These are phyloP conservation scores for Edaphochlamys debaryana DNA, from an alignment of 139 green algal species.

Conservation along the genomic window DNA sequence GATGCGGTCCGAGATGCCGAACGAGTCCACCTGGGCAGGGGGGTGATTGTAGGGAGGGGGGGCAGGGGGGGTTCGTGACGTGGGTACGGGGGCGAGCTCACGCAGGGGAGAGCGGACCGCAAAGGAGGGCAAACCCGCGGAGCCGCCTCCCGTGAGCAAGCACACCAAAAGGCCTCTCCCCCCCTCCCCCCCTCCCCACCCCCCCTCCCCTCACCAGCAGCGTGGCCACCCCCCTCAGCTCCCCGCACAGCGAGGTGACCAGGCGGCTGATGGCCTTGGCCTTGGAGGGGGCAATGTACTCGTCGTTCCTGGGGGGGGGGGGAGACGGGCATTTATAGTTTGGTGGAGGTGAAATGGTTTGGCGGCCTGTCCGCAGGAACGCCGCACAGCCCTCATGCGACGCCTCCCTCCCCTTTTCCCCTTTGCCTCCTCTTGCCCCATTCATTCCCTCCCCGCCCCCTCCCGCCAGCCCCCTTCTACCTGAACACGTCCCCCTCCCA, in stretches of 20 bases:
- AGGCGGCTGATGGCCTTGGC: slow-evolving; percentile 86
- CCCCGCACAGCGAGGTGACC: slow-evolving; percentile 72
- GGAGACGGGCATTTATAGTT: too few relatives aligned
- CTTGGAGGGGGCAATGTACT: slow-evolving; percentile 88
- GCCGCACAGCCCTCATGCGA: too few relatives aligned
- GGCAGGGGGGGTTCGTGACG: background rate
- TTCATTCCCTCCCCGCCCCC: too few relatives aligned
- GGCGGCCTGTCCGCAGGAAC: too few relatives aligned
- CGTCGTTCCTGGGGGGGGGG: slow-evolving; percentile 68
- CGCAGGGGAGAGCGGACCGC: too few relatives aligned
- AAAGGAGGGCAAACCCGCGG: too few relatives aligned
- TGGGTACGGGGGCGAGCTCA: background rate
- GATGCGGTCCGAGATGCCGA: slow-evolving; percentile 86
- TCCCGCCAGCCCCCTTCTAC: too few relatives aligned
- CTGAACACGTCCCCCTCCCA: too few relatives aligned
- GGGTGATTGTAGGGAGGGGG: background rate
- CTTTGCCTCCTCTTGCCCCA: too few relatives aligned
- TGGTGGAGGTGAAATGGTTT: too few relatives aligned
- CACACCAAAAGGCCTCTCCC: background rate
- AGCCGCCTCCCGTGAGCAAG: too few relatives aligned
- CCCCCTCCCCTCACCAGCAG: slow-evolving; percentile 9
- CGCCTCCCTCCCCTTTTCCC: too few relatives aligned
- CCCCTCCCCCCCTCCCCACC: background rate
- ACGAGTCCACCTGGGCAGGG: slow-evolving; percentile 71
- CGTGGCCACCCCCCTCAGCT: slow-evolving; percentile 48